Percentiles rank a stretch among this genome's conserved stretches.
Conservation (phyloP, 2,329 filamentous ascomycete species). For the Hypoxylon sp. region DNA sequence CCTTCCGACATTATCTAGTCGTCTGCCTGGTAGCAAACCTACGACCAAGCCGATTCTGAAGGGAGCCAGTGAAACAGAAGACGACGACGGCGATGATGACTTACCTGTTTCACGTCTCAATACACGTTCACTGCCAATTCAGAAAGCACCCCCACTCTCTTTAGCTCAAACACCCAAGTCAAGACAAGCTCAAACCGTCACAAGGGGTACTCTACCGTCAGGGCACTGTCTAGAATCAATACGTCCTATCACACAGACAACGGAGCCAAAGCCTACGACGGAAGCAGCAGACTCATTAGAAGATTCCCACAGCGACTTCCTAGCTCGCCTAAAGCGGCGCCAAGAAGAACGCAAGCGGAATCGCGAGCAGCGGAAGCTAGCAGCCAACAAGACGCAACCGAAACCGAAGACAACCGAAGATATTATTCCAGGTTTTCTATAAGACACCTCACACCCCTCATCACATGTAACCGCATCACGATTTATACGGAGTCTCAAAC, state of each 20-base stretch:
- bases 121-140: neutral
- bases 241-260: neutral
- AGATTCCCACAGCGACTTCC: conserved; percentile 39
- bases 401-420: conserved; percentile 31
- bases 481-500: conserved; percentile 74
- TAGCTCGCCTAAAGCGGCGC: conserved; percentile 44
- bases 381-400: conserved; percentile 28
- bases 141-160: neutral
- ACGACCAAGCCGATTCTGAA: conserved; percentile 3
- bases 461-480: conserved; percentile 8
- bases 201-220: conserved; percentile 5
- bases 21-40: conserved; percentile 14
- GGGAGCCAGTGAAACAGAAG: conserved; percentile 25
- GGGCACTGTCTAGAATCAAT: neutral
- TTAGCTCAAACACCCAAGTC: conserved; percentile 2
- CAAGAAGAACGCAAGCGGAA: conserved; percentile 44
- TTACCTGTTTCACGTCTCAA: conserved; percentile 35
- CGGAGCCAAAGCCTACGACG: conserved; percentile 8
- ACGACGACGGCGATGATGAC: conserved; percentile 32
- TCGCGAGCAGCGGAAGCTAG: conserved; percentile 41
- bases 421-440: conserved; percentile 48
- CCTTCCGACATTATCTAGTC: neutral
- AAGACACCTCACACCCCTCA: conserved; percentile 15
- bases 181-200: neutral
- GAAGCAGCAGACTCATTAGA: conserved; percentile 29